Conservation (phyloP, 176 grass and related monocot genomes). For the Carex parvula region DNA sequence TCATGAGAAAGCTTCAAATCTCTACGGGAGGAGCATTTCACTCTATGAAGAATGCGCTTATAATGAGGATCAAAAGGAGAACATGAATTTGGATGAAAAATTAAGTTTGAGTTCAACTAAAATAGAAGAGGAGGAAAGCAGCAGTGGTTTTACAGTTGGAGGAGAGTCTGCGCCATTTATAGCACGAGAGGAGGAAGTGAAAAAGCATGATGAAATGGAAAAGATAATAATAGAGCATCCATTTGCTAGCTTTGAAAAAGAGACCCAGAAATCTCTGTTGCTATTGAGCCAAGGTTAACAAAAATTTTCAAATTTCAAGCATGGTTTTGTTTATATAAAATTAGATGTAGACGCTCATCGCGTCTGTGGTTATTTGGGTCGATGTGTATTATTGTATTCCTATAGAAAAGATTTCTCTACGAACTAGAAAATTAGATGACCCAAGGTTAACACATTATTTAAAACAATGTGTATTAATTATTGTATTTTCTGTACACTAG, state of each 20-base stretch:
- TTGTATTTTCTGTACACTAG: neutral
- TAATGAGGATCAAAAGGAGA: conserved; percentile 49
- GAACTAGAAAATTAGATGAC: no score
- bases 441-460: no score
- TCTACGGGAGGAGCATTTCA: conserved; percentile 55
- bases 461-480: no score
- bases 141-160: neutral
- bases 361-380: neutral
- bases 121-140: neutral
- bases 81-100: conserved; percentile 22
- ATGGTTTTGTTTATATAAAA: neutral
- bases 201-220: conserved; percentile 7
- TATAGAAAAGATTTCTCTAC: no score
- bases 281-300: conserved; percentile 42
- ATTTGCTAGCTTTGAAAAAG: conserved; percentile 53
- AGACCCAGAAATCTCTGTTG: conserved; percentile 38
- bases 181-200: conserved; percentile 19
- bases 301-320: neutral
- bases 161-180: conserved; percentile 20
- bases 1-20: neutral
- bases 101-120: neutral
- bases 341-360: neutral
- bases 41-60: conserved; percentile 26
- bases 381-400: neutral
- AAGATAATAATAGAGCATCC: conserved; percentile 33